A percentile compares a stretch with the other conserved stretches of the same genome.
Evolutionary conservation across 2,329 filamentous ascomycete genomes (phyloP).

Genomic region (Tolypocladium ovalisporum): DNA sequence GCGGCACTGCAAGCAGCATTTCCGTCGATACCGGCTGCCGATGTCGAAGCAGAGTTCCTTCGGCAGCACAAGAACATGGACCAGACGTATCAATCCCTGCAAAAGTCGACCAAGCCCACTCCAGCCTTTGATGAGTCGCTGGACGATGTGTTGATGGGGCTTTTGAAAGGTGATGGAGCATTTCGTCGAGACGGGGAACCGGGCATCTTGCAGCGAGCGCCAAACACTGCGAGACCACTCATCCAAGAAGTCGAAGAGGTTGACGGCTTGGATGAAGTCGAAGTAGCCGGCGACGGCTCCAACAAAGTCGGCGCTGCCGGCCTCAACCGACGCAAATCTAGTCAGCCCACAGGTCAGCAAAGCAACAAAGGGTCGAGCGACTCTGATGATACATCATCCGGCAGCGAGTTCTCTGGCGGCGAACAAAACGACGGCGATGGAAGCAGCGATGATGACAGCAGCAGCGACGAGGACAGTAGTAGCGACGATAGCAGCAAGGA

Average conservation of each 20-base stretch:
- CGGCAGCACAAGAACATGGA: constrained; percentile 22
- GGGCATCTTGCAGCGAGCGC: background rate
- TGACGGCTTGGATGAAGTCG: background rate
- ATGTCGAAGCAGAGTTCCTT: constrained; percentile 24
- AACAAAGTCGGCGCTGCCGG: background rate
- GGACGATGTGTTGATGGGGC: constrained; percentile 14
- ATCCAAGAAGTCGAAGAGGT: constrained; percentile 13
- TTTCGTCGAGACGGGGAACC: background rate
- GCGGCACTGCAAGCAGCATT: constrained; percentile 30
- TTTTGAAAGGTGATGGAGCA: constrained; percentile 1
- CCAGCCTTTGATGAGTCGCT: constrained; percentile 21
- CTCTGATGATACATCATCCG: background rate
- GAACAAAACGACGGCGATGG: background rate
- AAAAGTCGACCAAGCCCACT: constrained; percentile 18
- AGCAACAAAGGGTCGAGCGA: background rate
- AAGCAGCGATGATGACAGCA: constrained; percentile 4
- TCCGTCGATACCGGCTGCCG: constrained; percentile 23
- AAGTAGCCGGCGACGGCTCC: background rate
- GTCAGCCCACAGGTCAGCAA: too few relatives aligned
- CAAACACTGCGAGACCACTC: constrained; percentile 12
- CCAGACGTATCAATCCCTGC: constrained; percentile 25
- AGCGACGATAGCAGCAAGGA: background rate
- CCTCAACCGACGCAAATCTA: background rate
- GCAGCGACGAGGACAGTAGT: background rate
- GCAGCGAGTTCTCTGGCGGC: background rate